These are phyloP conservation scores for Chalaropsis thielavioides DNA, from an alignment of 2,329 filamentous ascomycete genomes.

Conservation along the genomic window DNA sequence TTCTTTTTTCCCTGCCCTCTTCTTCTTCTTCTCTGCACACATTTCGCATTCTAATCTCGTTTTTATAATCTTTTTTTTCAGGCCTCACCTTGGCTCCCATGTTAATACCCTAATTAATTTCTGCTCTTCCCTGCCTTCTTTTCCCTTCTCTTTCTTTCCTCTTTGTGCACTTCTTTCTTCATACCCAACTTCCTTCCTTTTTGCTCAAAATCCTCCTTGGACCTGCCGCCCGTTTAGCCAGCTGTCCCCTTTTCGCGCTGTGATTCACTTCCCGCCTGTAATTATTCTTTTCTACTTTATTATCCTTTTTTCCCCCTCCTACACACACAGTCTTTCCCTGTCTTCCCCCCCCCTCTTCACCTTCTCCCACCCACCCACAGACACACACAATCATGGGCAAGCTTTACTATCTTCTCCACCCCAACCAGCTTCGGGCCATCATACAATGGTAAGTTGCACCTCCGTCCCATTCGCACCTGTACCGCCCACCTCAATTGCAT, in stretches of 20 bases:
- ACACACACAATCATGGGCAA: conserved; percentile 38
- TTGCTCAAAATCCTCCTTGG: not conserved
- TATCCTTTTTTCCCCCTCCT: not conserved
- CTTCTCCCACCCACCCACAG: not conserved
- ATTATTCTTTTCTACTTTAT: not conserved
- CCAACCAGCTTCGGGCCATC: conserved; percentile 63
- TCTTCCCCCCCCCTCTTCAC: conserved; percentile 4
- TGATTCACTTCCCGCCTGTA: not conserved
- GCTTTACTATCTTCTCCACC: conserved; percentile 61
- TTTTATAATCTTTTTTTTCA: not conserved
- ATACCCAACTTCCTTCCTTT: not conserved
- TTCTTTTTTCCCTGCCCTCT: not conserved
- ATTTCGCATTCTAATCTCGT: not conserved
- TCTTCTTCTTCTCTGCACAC: not conserved
- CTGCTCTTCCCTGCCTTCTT: not conserved
- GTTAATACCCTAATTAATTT: not conserved
- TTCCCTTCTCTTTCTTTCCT: conserved; percentile 1
- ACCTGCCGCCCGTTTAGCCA: not conserved
- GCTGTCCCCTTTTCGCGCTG: conserved; percentile 1
- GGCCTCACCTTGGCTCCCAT: not conserved
- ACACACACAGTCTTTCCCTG: not conserved
- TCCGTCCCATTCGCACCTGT: conserved; percentile 6
- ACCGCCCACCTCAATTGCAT: conserved; percentile 19
- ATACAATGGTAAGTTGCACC: conserved; percentile 60
- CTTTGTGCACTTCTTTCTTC: not conserved